phyloP scores from a whole-genome alignment of 139 green algal genomes.

The Asterochloris sp. region DNA sequence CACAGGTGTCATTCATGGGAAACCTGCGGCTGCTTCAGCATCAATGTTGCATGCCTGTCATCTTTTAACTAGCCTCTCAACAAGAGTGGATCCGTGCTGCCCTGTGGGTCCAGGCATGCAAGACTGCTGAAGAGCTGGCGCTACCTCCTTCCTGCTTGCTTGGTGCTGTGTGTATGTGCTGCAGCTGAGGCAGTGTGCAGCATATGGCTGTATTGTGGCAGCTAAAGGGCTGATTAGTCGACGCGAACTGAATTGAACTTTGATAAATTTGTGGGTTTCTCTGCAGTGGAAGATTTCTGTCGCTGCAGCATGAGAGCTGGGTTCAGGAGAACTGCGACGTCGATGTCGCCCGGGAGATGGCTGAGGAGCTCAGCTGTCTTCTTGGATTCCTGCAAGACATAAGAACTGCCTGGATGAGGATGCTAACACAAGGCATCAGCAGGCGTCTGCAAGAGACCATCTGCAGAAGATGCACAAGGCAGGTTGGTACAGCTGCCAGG shows the following conservation, averaged over 20 bases:
- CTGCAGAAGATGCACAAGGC: background rate
- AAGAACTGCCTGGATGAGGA: background rate
- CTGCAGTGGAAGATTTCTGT: background rate
- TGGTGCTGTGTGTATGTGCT: too few relatives aligned
- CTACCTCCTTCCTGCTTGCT: too few relatives aligned
- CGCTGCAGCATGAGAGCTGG: background rate
- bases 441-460: background rate
- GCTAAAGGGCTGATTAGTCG: background rate
- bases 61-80: too few relatives aligned
- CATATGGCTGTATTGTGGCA: background rate
- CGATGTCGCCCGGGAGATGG: constrained; percentile 16
- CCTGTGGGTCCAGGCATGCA: too few relatives aligned
- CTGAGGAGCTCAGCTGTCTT: constrained; percentile 6
- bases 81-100: too few relatives aligned
- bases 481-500: background rate
- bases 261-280: background rate
- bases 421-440: background rate
- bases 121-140: too few relatives aligned
- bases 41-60: too few relatives aligned
- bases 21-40: too few relatives aligned
- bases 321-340: constrained; percentile 2
- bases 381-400: background rate
- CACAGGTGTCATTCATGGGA: too few relatives aligned
- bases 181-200: background rate
- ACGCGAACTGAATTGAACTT: constrained; percentile 12